A percentile compares a stretch with the other conserved stretches of the same genome.
phyloP scores from a whole-genome alignment of 495 filamentous ascomycete genomes.

The Hypoxylon crocopeplum region DNA sequence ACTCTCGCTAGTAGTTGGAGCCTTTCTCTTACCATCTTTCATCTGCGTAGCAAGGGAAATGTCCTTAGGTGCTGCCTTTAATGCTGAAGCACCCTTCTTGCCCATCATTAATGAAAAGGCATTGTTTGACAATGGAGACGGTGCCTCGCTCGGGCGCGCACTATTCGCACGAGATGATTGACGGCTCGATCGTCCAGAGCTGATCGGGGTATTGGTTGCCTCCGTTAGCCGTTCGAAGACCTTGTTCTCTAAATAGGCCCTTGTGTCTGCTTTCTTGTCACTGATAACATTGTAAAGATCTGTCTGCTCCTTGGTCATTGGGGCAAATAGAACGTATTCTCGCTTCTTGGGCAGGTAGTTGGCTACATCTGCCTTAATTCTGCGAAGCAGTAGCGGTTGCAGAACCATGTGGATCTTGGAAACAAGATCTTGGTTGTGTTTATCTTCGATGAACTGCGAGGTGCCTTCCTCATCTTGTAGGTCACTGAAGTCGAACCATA shows the following conservation, averaged over 20 bases:
- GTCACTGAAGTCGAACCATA: constrained; percentile 95
- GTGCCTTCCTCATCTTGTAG: constrained; percentile 76
- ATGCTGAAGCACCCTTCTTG: constrained; percentile 37
- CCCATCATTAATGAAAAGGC: constrained; percentile 58
- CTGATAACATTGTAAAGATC: constrained; percentile 88
- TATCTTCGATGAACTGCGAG: constrained; percentile 74
- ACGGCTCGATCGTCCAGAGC: constrained; percentile 44
- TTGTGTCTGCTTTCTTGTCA: constrained; percentile 72
- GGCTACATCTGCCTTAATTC: constrained; percentile 93
- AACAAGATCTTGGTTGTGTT: constrained; percentile 82
- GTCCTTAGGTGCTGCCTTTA: constrained; percentile 31
- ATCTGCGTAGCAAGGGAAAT: constrained; percentile 25
- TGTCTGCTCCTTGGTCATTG: constrained; percentile 83
- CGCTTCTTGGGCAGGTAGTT: constrained; percentile 90
- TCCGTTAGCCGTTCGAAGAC: constrained; percentile 72
- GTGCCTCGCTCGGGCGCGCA: constrained; percentile 13
- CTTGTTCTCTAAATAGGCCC: constrained; percentile 83
- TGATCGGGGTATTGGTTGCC: constrained; percentile 45
- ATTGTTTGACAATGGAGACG: constrained; percentile 41
- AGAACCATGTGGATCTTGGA: constrained; percentile 89
- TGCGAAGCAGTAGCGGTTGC: constrained; percentile 86
- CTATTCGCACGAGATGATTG: constrained; percentile 48
- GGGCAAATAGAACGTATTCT: constrained; percentile 93
- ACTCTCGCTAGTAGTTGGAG: constrained; percentile 38
- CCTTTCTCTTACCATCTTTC: constrained; percentile 54